A percentile compares a stretch with the other conserved stretches of the same genome.
These are phyloP conservation scores for Grammothele lineata DNA, from an alignment of 768 basidiomycete species.

Conservation along the genomic window DNA sequence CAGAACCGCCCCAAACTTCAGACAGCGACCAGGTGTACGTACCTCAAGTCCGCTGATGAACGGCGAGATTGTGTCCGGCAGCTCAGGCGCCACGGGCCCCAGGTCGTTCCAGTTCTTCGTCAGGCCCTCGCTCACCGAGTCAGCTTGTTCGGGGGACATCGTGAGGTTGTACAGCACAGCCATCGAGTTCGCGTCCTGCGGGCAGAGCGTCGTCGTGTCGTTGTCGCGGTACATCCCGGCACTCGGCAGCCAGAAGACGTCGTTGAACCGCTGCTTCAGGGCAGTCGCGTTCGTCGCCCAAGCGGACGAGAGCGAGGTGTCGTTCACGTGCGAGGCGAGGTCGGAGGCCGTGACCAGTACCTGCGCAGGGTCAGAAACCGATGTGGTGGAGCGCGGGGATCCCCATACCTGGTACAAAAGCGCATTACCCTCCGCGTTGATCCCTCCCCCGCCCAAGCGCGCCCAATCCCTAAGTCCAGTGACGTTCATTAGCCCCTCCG, in stretches of 20 bases:
- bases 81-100: conserved; percentile 50
- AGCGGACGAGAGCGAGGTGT: conserved; percentile 29
- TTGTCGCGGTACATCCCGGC: conserved; percentile 54
- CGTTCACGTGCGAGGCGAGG: conserved; percentile 39
- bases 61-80: conserved; percentile 56
- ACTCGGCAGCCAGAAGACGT: conserved; percentile 45
- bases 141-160: conserved; percentile 32
- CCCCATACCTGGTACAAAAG: conserved; percentile 42
- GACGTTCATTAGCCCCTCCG: conserved; percentile 47
- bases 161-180: conserved; percentile 53
- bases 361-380: conserved; percentile 22
- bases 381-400: neutral
- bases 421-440: conserved; percentile 54
- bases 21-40: conserved; percentile 6
- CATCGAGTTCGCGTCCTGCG: conserved; percentile 57
- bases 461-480: conserved; percentile 59
- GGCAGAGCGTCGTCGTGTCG: conserved; percentile 44
- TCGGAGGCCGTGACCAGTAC: conserved; percentile 43
- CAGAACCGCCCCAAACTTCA: neutral
- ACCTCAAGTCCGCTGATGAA: conserved; percentile 59
- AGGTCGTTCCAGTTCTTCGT: conserved; percentile 48
- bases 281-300: conserved; percentile 44
- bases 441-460: conserved; percentile 49
- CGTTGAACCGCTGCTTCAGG: conserved; percentile 47
- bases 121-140: conserved; percentile 43